These are phyloP conservation scores for Wickerhamiella qilinensis DNA, from an alignment of 805 yeast species.

Conservation along the genomic window DNA sequence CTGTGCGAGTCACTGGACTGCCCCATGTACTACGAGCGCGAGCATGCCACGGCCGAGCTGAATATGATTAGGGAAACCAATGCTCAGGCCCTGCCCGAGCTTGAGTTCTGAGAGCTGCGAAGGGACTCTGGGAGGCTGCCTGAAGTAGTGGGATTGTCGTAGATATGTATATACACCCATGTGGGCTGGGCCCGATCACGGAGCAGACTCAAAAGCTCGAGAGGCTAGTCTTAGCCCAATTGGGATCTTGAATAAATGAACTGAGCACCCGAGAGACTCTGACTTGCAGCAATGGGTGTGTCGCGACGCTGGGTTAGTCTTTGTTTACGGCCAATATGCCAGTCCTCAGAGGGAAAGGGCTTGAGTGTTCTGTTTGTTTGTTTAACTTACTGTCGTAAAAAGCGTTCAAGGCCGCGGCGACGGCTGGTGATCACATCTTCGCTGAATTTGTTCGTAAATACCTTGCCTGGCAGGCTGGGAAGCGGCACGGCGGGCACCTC, in stretches of 20 bases:
- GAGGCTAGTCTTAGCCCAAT: constrained; percentile 39
- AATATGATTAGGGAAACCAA: not conserved
- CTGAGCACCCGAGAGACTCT: constrained; percentile 55
- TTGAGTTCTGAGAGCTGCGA: too few species aligned
- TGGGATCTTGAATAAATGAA: constrained; percentile 76
- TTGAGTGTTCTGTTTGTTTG: too few species aligned
- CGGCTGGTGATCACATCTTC: constrained; percentile 74
- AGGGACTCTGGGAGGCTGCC: not conserved
- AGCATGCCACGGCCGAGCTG: constrained; percentile 3
- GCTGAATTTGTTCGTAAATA: constrained; percentile 55
- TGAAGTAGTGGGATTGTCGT: too few species aligned
- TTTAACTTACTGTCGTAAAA: constrained; percentile 31
- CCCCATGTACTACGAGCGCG: constrained; percentile 11
- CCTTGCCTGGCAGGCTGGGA: constrained; percentile 86
- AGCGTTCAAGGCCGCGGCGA: constrained; percentile 67
- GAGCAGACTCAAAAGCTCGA: too few species aligned
- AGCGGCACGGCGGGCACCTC: constrained; percentile 69
- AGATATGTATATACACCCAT: too few species aligned
- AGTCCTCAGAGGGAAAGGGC: too few species aligned
- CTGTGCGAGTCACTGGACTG: constrained; percentile 14
- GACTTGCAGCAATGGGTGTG: constrained; percentile 86
- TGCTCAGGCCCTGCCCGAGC: not conserved
- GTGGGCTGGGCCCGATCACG: too few species aligned
- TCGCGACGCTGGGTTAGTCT: constrained; percentile 42
- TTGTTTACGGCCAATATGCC: not conserved